Percentiles rank a stretch among this genome's conserved stretches.
phyloP scores from a whole-genome alignment of 768 basidiomycete species.

The Termitomyces sp. region DNA sequence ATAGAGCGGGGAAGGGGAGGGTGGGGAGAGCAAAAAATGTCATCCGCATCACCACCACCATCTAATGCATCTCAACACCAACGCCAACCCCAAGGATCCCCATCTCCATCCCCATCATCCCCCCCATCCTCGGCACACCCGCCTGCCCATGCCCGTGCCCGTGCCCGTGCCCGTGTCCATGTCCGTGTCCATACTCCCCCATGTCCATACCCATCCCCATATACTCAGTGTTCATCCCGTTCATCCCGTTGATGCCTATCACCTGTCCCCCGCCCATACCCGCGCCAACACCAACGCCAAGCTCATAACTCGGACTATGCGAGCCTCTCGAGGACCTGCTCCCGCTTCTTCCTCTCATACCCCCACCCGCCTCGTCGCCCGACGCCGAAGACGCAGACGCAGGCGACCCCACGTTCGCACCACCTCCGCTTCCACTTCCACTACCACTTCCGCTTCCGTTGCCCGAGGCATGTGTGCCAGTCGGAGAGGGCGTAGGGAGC shows the following conservation, averaged over 20 bases:
- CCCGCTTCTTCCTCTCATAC: slow-evolving; percentile 6
- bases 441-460: background rate
- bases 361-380: slow-evolving; percentile 5
- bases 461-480: slow-evolving; percentile 4
- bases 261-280: background rate
- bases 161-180: background rate
- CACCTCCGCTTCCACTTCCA: too few relatives aligned
- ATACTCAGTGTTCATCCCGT: background rate
- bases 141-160: slow-evolving; percentile 7
- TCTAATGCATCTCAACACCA: slow-evolving; percentile 15
- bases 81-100: slow-evolving; percentile 16
- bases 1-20: background rate
- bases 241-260: background rate
- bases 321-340: slow-evolving; percentile 11
- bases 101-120: slow-evolving; percentile 17
- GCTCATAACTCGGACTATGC: slow-evolving; percentile 20
- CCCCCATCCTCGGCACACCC: slow-evolving; percentile 17
- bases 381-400: slow-evolving; percentile 9
- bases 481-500: slow-evolving; percentile 25
- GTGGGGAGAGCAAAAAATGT: too few relatives aligned
- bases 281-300: slow-evolving; percentile 11
- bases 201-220: slow-evolving; percentile 7
- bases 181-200: background rate
- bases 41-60: too few relatives aligned
- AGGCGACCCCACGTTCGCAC: slow-evolving; percentile 1